Percentiles rank a stretch among this genome's conserved stretches.
phyloP scores from a whole-genome alignment of 2,329 filamentous ascomycete genomes.

The Periconia sp. region DNA sequence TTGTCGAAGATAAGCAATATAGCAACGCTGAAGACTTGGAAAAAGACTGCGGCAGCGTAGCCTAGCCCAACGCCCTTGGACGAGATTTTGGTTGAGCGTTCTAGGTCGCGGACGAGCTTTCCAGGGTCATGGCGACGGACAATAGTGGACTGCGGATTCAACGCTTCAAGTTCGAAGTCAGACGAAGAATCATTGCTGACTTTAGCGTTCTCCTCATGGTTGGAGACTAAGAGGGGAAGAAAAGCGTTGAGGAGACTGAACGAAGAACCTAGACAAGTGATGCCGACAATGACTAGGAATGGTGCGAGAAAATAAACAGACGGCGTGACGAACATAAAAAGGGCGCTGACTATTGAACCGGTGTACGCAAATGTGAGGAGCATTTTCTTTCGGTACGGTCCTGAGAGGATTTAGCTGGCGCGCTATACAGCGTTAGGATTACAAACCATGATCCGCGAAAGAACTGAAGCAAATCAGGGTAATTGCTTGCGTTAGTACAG shows the following conservation, averaged over 20 bases:
- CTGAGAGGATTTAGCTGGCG: too few relatives aligned
- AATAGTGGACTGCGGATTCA: constrained; percentile 22
- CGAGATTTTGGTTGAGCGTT: constrained; percentile 83
- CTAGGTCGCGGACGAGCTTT: constrained; percentile 67
- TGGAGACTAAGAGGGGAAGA: constrained; percentile 81
- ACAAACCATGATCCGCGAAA: constrained; percentile 85
- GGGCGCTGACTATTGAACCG: constrained; percentile 78
- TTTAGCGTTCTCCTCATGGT: constrained; percentile 65
- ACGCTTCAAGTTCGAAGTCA: constrained; percentile 34
- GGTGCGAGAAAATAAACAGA: constrained; percentile 79
- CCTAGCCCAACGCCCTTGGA: constrained; percentile 89
- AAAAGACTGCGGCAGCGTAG: constrained; percentile 80
- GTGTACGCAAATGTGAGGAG: constrained; percentile 79
- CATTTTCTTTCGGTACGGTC: constrained; percentile 78
- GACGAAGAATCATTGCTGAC: constrained; percentile 17
- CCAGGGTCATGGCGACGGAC: constrained; percentile 18
- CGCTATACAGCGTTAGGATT: too few relatives aligned
- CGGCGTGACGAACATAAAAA: constrained; percentile 78
- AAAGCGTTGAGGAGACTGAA: constrained; percentile 97
- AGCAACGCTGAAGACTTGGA: constrained; percentile 78
- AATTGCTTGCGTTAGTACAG: constrained; percentile 84
- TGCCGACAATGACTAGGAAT: constrained; percentile 81
- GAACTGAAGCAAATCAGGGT: constrained; percentile 91
- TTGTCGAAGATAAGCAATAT: constrained; percentile 66
- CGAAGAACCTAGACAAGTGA: constrained; percentile 90